Base-by-base conservation (phyloP, 129 eudicot species). In the sunflower (Helianthus annuus) region DNA sequence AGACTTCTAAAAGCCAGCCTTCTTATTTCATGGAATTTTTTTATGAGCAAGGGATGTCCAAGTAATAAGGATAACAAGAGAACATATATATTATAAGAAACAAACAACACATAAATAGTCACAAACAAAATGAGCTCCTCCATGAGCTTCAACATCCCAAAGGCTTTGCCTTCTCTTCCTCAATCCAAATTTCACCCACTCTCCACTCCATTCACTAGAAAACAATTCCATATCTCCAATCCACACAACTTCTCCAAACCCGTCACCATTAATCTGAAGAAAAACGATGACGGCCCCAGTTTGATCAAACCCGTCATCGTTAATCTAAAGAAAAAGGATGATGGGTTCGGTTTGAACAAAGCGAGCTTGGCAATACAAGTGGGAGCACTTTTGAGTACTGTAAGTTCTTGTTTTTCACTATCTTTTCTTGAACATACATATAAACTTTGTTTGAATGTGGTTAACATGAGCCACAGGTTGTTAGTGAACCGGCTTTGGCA, bases 401-500 rank as follows among this genome's bases (percentile, higher is more conserved):
- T 91, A 82, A 66, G 69, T n/a, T 59, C n/a, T 48, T 51, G 27
- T 4, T 68, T 5, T 49, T 19, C 8, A 11, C 34, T 5, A 13
- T 59, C 17, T 51, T 51, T 48, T 12, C 44, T 27, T 48, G 24
- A 51, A 56, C 78, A 5, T 13, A 76, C 80, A 42, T 11, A 71
- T 15, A 19, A 1, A 38, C 51, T 24, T 24, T 52, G 44, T 64
- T 64, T 63, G 51, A 53, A 44, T 67, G 45, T 55, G 32, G 16
- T 66, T 69, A 34, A 64, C 55, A 13, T 7, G 29, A 70, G 40
- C 36, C 39, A 45, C 68, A 78, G 82, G 67, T 78, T 71, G 84
- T 80, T 68, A 91, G 84, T 61, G 84, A 85, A 76, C 97, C 97
- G 46, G 97, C 96, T 73, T 53, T 88, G 0, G 97, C 94, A 1